Evolutionary conservation across 2,329 filamentous ascomycete genomes (phyloP).

Genomic region (Sclerotinia minor): DNA sequence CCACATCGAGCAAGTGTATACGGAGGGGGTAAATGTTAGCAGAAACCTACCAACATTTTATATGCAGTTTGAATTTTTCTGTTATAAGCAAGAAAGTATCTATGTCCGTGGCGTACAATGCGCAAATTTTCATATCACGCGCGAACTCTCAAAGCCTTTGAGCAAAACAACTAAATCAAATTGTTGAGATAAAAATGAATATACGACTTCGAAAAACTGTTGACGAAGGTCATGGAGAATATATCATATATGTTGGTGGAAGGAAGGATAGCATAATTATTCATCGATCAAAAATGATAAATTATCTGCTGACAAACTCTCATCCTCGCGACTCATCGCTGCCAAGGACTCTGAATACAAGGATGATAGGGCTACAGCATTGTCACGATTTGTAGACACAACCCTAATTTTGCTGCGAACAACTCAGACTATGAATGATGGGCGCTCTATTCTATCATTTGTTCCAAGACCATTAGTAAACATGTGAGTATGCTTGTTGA

Average conservation of each 20-base stretch:
- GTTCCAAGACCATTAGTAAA: too few relatives aligned
- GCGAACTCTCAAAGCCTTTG: background rate
- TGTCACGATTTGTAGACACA: background rate
- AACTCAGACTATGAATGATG: background rate
- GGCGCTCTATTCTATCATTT: background rate
- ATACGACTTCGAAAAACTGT: too few relatives aligned
- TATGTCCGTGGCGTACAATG: background rate
- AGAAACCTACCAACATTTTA: background rate
- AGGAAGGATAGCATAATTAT: too few relatives aligned
- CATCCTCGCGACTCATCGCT: background rate
- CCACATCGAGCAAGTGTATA: background rate
- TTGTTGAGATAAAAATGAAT: too few relatives aligned
- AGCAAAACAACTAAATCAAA: background rate
- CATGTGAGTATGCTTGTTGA: too few relatives aligned
- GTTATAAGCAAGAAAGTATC: background rate
- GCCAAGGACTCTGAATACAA: too few relatives aligned
- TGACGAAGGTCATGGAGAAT: too few relatives aligned
- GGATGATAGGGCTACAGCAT: background rate
- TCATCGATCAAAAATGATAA: too few relatives aligned
- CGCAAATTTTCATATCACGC: background rate
- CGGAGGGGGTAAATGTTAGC: rapidly evolving
- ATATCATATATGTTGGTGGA: too few relatives aligned
- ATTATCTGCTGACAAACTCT: background rate
- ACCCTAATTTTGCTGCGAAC: background rate
- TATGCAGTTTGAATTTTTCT: background rate